Evolutionary conservation across 202 grass and related monocot species (phyloP), one percentile per base, ranked within the genome.

Genomic region (Carex arenaria): DNA sequence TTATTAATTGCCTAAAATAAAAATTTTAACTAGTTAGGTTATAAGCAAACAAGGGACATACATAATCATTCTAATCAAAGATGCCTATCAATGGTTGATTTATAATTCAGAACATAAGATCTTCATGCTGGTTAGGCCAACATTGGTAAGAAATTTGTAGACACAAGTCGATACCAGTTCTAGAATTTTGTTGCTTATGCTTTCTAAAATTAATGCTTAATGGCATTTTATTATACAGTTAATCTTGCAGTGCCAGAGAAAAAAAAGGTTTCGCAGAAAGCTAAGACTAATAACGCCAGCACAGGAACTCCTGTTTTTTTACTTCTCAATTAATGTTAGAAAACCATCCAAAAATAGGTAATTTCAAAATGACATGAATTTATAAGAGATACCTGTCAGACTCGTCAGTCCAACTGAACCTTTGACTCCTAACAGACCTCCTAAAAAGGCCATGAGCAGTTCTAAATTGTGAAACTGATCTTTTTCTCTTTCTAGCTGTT

Each of bases 341-440:
- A 77, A 77, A 56, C 23, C 72, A 57, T 28, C 7, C 23, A 57
- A 56, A 34, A 71, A 71, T 22, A 71, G 40, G 45, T 26, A 84
- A 72, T 31, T 19, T 81, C 13, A 79, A 13, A 81, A 85, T 67
- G 52, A 63, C 2, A 28, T 14, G 30, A 82, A 49, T 42, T 20
- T 53, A 9, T 4, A 87, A 91, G 52, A 57, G 53, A 83, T 95
- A 98, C 95, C 95, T 98, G 90, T 95, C 87, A 31, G 89, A 92
- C 69, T 87, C 82, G 3, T 89, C 90, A 47, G 88, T 89, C 95
- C 95, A 98, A 71, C 83, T 53, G 81, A 95, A 98, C 80, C 87
- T 89, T 95, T 89, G 94, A 80, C 69, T 80, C 66, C 78, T 80
- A 65, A 87, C 85, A 53, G 64, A 67, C 28, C 83, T 84, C 64